Conservation (phyloP, 208 protist species). For the Trypanosoma boissoni region DNA sequence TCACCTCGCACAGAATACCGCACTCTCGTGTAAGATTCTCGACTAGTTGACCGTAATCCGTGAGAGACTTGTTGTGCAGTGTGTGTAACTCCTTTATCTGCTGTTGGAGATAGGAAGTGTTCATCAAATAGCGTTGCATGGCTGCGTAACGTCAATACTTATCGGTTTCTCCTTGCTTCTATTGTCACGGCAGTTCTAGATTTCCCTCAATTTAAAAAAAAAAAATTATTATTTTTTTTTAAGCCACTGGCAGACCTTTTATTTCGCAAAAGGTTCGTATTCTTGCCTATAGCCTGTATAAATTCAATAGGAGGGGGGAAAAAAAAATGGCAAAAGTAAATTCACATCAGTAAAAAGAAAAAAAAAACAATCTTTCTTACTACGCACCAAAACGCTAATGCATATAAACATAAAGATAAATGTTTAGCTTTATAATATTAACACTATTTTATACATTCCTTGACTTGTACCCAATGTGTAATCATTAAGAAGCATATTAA, state of each 20-base stretch:
- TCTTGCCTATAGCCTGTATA: too few relatives aligned
- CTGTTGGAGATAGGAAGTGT: conserved; percentile 89
- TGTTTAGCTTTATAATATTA: conserved; percentile 4
- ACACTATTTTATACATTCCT: too few relatives aligned
- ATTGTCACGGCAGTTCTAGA: not conserved
- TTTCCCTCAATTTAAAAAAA: too few relatives aligned
- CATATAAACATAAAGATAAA: conserved; percentile 19
- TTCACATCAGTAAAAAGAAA: too few relatives aligned
- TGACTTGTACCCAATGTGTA: too few relatives aligned
- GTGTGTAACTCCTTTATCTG: conserved; percentile 71
- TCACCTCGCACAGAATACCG: conserved; percentile 79
- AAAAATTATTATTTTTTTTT: too few relatives aligned
- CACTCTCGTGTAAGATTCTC: conserved; percentile 87
- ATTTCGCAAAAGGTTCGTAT: too few relatives aligned
- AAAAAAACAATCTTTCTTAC: too few relatives aligned
- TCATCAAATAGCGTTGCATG: conserved; percentile 93
- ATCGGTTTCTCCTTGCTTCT: conserved; percentile 2
- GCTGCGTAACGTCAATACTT: not conserved
- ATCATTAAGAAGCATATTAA: too few relatives aligned
- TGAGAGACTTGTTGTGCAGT: conserved; percentile 77
- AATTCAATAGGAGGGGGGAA: too few relatives aligned
- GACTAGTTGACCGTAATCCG: conserved; percentile 84
- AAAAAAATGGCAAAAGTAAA: not conserved
- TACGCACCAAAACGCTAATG: too few relatives aligned
- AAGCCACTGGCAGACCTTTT: too few relatives aligned